phyloP scores from a whole-genome alignment of 257 asterid genomes.

The Fraxinus excelsior region DNA sequence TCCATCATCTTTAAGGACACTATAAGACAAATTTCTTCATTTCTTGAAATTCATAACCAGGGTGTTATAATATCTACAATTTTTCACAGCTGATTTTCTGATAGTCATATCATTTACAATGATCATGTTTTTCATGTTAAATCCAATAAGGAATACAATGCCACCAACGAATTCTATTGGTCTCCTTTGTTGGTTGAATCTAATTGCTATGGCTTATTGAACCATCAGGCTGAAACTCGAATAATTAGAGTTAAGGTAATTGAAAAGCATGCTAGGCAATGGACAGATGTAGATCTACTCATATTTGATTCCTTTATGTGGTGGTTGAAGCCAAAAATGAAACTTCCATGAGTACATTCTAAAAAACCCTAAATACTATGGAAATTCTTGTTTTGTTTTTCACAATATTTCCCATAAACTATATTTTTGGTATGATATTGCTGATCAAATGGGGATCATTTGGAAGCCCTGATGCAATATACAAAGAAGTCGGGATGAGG shows the following conservation, averaged over 20 bases:
- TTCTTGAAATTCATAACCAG: background rate
- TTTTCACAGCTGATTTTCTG: background rate
- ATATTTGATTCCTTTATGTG: slow-evolving; percentile 45
- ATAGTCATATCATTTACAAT: too few species aligned
- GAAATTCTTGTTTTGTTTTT: too few species aligned
- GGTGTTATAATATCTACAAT: background rate
- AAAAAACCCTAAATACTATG: too few species aligned
- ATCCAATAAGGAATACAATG: slow-evolving; percentile 42
- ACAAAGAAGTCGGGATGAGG: too few species aligned
- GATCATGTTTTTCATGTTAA: background rate
- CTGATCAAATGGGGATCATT: too few species aligned
- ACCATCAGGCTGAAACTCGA: slow-evolving; percentile 35
- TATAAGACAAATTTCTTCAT: background rate
- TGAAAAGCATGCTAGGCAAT: slow-evolving; percentile 48
- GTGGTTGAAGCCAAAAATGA: slow-evolving; percentile 49
- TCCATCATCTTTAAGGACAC: slow-evolving; percentile 22
- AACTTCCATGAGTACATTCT: slow-evolving; percentile 15
- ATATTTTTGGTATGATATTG: too few species aligned
- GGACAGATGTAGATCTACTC: slow-evolving; percentile 53
- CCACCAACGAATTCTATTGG: slow-evolving; percentile 52
- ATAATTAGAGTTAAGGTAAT: slow-evolving; percentile 37
- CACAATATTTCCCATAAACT: too few species aligned
- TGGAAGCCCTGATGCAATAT: too few species aligned
- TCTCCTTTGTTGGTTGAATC: slow-evolving; percentile 54
- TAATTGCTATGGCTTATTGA: slow-evolving; percentile 39